These are phyloP conservation scores for Emmonsiellopsis sp. DNA, from an alignment of 2,329 filamentous ascomycete genomes.

Conservation along the genomic window DNA sequence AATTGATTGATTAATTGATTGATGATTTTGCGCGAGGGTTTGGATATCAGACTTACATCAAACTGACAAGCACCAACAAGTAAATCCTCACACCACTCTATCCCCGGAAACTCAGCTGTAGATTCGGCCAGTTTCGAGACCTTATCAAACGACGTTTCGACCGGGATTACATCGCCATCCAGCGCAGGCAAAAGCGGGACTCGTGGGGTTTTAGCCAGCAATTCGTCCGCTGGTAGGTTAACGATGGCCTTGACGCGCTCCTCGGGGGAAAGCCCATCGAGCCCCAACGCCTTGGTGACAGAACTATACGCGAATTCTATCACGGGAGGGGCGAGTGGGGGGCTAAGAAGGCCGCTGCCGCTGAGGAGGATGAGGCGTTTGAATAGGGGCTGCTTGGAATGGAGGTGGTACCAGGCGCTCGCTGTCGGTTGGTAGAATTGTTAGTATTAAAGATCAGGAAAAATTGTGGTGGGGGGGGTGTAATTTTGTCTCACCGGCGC, in stretches of 20 bases:
- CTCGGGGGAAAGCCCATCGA: conserved; percentile 26
- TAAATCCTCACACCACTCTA: conserved; percentile 37
- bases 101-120: conserved; percentile 27
- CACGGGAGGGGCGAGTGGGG: conserved; percentile 26
- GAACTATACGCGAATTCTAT: conserved; percentile 35
- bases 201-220: conserved; percentile 32
- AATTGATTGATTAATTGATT: not conserved
- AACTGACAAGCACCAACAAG: conserved; percentile 41
- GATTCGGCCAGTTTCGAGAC: conserved; percentile 5
- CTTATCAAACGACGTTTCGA: conserved; percentile 13
- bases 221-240: conserved; percentile 29
- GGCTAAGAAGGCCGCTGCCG: conserved; percentile 36
- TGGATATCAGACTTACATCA: conserved; percentile 28
- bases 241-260: conserved; percentile 35
- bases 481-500: conserved; percentile 15
- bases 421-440: conserved; percentile 13
- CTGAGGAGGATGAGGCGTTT: conserved; percentile 33
- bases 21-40: not conserved
- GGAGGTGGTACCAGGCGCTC: conserved; percentile 24
- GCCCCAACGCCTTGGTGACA: conserved; percentile 30
- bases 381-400: conserved; percentile 31
- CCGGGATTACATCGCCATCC: conserved; percentile 34
- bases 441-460: not conserved
- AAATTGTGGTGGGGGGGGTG: not conserved
- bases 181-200: conserved; percentile 29